phyloP scores from a whole-genome alignment of 768 basidiomycete species.

The Exidia glandulosa region DNA sequence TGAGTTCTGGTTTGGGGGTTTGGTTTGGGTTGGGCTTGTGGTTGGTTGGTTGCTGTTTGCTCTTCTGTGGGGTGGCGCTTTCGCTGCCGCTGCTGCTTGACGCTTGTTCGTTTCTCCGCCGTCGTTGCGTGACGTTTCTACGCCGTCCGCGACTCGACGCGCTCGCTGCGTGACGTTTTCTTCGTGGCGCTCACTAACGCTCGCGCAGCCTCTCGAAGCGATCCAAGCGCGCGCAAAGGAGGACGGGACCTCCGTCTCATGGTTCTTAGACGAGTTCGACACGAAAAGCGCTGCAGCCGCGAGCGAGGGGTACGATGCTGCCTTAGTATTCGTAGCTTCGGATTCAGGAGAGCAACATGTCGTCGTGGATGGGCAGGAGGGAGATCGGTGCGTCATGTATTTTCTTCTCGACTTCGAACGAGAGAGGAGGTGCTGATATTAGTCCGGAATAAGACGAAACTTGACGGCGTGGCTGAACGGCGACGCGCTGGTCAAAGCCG shows the following conservation, averaged over 20 bases:
- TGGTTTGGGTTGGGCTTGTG: not conserved
- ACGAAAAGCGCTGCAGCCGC: slow-evolving; percentile 34
- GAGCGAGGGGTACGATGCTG: slow-evolving; percentile 40
- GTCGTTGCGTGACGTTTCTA: no score
- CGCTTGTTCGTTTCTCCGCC: no score
- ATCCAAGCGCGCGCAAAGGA: slow-evolving; percentile 62
- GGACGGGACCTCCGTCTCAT: slow-evolving; percentile 54
- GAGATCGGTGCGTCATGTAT: not conserved
- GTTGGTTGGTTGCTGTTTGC: not conserved
- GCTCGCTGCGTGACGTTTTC: no score
- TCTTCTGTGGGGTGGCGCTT: no score
- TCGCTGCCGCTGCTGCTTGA: no score
- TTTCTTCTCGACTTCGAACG: not conserved
- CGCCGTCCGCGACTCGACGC: no score
- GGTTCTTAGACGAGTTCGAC: slow-evolving; percentile 63
- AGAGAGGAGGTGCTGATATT: not conserved
- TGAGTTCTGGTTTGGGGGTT: slow-evolving; percentile 20
- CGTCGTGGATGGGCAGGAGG: not conserved
- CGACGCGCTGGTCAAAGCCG: slow-evolving; percentile 57
- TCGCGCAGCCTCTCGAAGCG: slow-evolving; percentile 58
- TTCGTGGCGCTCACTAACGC: no score
- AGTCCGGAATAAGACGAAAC: slow-evolving; percentile 49
- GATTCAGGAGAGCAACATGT: slow-evolving; percentile 59
- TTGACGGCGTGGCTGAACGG: slow-evolving; percentile 66
- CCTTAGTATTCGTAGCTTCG: slow-evolving; percentile 70